Evolutionary conservation across 192 early-diverging fungal species (phyloP).

Genomic region (Lobosporangium transversale): DNA sequence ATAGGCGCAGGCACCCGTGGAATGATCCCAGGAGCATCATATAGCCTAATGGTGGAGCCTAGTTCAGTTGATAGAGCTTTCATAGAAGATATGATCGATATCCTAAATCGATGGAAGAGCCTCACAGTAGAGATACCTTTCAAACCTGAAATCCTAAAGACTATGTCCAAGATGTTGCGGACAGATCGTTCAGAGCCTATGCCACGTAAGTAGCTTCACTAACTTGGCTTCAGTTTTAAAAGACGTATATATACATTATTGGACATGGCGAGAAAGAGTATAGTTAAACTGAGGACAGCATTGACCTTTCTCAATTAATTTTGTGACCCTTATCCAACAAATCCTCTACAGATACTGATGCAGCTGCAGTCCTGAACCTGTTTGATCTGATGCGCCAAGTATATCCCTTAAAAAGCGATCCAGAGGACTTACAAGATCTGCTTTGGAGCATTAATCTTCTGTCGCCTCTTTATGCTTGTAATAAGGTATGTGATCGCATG

Average conservation of each 20-base stretch:
- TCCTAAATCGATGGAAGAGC: conserved; percentile 18
- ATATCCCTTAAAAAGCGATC: conserved; percentile 35
- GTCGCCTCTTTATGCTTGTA: conserved; percentile 36
- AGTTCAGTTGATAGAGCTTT: conserved; percentile 11
- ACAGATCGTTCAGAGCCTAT: conserved; percentile 13
- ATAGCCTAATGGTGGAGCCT: conserved; percentile 29
- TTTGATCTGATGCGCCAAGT: conserved; percentile 34
- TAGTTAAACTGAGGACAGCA: neutral
- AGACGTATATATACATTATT: neutral
- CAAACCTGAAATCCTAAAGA: conserved; percentile 24
- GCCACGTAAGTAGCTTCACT: conserved; percentile 13
- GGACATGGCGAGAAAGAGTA: neutral
- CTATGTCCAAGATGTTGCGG: conserved; percentile 30
- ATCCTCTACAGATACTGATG: conserved; percentile 18
- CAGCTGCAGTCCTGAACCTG: conserved; percentile 12
- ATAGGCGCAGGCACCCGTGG: conserved; percentile 29
- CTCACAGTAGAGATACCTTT: conserved; percentile 35
- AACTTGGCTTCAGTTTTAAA: too few relatives aligned
- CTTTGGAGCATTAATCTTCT: conserved; percentile 42
- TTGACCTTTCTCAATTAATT: too few relatives aligned
- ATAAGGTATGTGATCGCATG: conserved; percentile 31
- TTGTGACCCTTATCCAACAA: too few relatives aligned
- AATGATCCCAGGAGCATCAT: conserved; percentile 35
- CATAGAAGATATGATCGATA: conserved; percentile 32
- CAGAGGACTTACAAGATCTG: conserved; percentile 31